Evolutionary conservation across 1,284 basidiomycete genomes (phyloP), one percentile per base, ranked within the genome.

Genomic region (Neonothopanus nambi): DNA sequence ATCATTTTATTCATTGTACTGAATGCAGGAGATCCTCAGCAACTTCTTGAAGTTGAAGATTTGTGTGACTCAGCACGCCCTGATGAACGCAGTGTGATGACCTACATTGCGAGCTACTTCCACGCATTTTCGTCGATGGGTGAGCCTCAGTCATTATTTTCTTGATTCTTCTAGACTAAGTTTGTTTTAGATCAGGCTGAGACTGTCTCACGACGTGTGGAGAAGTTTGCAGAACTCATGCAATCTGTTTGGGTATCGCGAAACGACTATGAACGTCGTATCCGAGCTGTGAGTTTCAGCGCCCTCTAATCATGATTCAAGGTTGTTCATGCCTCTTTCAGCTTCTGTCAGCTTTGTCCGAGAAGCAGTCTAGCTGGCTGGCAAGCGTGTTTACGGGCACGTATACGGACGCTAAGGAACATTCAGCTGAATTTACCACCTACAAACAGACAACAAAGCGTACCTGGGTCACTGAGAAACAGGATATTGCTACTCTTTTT

Each of bases 41-140:
- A 93, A 86, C 75, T 99, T 15, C 81, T 99, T 26, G 96, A 99
- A 74, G 95, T 99, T 0, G 89, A 94, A 54, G 96, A 99, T 76
- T 71, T 99, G n/a, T 97, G 94, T 65, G 94, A 96, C 63, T 83
- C 87, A 0, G 76, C 78, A 20, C 85, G 82, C 52, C 96, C 96
- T 0, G 96, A 99, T 68, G 96, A 99, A 70, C 85, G 93, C 42
- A 95, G 91, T 70, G 91, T 96, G 23, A 95, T 95, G 93, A 95
- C 92, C 2, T 96, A 95, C 61, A 86, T 95, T 50, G 96, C 96
- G 35, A 94, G 94, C 65, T 98, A 84, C 72, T 99, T 99, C 78
- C 96, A 99, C 68, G 96, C 96, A 0, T 99, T 99, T 69, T 96
- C 94, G 0, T 89, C 92, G 1, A 95, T 97, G 88, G 93, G 94